Evolutionary conservation across 2,329 filamentous ascomycete genomes (phyloP).

Genomic region (Penicillium sp.): DNA sequence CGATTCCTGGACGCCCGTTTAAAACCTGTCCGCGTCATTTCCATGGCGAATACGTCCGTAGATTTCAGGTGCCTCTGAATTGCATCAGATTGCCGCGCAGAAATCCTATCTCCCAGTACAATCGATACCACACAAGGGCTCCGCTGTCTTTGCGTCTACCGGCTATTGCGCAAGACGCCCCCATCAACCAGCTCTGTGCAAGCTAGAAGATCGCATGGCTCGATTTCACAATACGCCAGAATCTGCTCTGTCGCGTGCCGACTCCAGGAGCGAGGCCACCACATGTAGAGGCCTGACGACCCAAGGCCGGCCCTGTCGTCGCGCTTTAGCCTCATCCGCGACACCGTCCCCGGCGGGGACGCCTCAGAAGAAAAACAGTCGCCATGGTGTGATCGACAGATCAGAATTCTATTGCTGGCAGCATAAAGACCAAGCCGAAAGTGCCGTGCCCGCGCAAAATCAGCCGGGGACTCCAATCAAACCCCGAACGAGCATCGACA

Average conservation of each 20-base stretch:
- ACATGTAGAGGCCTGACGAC: constrained; percentile 86
- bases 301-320: constrained; percentile 75
- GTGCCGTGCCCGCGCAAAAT: constrained; percentile 11
- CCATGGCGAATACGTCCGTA: too few species aligned
- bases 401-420: constrained; percentile 76
- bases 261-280: constrained; percentile 74
- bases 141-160: background rate
- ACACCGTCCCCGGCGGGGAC: constrained; percentile 22
- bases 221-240: constrained; percentile 72
- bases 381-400: constrained; percentile 21
- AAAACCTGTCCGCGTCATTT: too few species aligned
- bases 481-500: constrained; percentile 76
- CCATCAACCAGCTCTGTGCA: background rate
- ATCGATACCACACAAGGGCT: background rate
- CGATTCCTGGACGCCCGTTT: background rate
- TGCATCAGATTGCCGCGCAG: too few species aligned
- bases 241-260: constrained; percentile 67
- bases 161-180: background rate
- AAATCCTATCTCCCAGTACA: too few species aligned
- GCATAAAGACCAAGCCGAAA: constrained; percentile 75
- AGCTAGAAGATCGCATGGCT: constrained; percentile 47
- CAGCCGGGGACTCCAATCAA: constrained; percentile 42
- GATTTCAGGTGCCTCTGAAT: too few species aligned
- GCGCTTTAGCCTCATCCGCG: constrained; percentile 53
- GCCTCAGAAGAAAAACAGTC: constrained; percentile 20